Evolutionary conservation across 345 rosid genomes (phyloP).

Genomic region (Heritiera littoralis): DNA sequence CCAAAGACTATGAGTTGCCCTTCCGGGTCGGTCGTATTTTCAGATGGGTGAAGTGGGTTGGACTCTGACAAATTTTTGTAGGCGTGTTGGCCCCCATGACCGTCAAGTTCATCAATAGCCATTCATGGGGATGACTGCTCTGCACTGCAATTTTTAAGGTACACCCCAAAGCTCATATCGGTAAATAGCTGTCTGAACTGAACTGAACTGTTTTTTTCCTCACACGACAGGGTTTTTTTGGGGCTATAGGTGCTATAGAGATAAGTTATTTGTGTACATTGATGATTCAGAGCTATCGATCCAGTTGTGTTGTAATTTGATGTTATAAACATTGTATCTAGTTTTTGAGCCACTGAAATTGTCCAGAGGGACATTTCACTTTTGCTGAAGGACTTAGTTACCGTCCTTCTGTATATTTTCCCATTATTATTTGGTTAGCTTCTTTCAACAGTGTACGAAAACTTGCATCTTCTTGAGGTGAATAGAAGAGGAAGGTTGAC

Average conservation of each 20-base stretch:
- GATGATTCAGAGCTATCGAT: conserved; percentile 35
- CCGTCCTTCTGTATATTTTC: conserved; percentile 21
- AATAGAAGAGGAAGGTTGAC: too few relatives aligned
- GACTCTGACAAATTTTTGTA: conserved; percentile 46
- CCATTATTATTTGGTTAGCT: conserved; percentile 11
- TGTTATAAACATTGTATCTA: conserved; percentile 28
- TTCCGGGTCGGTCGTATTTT: conserved; percentile 79
- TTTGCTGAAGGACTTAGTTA: neutral
- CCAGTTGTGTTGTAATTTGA: conserved; percentile 33
- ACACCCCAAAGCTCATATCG: conserved; percentile 23
- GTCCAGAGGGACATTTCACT: conserved; percentile 15
- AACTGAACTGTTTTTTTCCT: conserved; percentile 7
- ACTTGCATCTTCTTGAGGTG: too few relatives aligned
- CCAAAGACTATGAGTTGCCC: conserved; percentile 87
- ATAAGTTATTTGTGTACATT: conserved; percentile 43
- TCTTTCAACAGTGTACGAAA: neutral
- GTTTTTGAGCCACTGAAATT: conserved; percentile 30
- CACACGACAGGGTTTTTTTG: conserved; percentile 24
- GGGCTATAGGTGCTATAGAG: conserved; percentile 32
- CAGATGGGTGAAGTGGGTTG: conserved; percentile 99
- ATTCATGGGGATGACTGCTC: conserved; percentile 12
- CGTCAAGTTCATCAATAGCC: conserved; percentile 16
- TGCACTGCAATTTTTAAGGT: conserved; percentile 15
- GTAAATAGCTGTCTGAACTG: conserved; percentile 40
- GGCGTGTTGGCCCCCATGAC: neutral